Base-by-base conservation (phyloP, 2,329 filamentous ascomycete species). In the Ramularia endophylla region DNA sequence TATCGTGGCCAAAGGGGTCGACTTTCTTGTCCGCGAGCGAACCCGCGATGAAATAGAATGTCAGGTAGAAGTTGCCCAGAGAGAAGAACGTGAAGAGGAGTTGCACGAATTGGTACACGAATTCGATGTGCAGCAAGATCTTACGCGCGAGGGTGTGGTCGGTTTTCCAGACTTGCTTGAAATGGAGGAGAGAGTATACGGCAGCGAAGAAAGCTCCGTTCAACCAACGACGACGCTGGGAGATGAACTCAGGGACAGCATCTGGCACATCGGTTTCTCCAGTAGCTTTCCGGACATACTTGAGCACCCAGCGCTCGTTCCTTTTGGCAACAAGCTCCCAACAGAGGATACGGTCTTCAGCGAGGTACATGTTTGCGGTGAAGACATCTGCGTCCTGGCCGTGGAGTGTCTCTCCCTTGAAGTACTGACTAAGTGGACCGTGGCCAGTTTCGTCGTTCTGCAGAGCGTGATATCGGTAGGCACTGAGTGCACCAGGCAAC, bases 201-300 rank as follows among this genome's bases (percentile, higher is more conserved):
- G 92, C 92, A 0, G 92, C 94, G 63, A 98, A 98, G 72, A 98
- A 98, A 52, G 92, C 92, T 60, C 92, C 92, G 63, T 98, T 98
- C 48, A 98, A 81, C 92, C 92, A 98, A 65, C 92, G 80, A 61
- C 92, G 81, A 59, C 92, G 84, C 61, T 98, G 92, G 0, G 89
- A 97, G 58, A 98, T 89, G 60, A 98, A 98, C 57, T 98, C 92
- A 2, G 94, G 89, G 2, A 98, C 86, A 7, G 86, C 68, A 64
- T 98, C 92, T 86, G 56, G 92, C 40, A 98, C 92, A 71, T 98
- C 92, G 0, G 94, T 98, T 69, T 98, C 94, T 61, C 94, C 92
- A 34, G 86, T 94, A 48, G 92, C 95, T 52, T 83, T 84, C 71
- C 95, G 95, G 51, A 98, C 94, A 57, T 97, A 98, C 66, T 95